phyloP scores from a whole-genome alignment of 164 flowering plant genomes.

The Tetracentron sinense region DNA sequence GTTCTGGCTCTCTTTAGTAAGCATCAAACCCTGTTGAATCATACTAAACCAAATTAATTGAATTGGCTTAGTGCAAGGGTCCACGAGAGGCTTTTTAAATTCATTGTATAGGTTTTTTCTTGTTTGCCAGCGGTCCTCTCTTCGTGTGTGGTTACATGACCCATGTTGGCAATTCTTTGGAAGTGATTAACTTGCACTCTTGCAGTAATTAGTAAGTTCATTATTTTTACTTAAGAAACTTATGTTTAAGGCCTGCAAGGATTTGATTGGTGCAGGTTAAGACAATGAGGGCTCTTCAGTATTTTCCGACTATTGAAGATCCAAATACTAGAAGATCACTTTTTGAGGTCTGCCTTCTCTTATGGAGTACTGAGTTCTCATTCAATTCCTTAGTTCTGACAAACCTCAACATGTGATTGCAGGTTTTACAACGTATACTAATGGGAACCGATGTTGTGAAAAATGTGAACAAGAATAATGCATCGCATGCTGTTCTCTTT shows the following conservation, averaged over 20 bases:
- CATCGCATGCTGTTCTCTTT: conserved; percentile 98
- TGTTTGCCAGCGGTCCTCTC: too few species aligned
- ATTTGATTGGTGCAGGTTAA: conserved; percentile 60
- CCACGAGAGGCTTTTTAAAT: too few species aligned
- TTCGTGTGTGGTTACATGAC: too few species aligned
- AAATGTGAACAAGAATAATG: conserved; percentile 98
- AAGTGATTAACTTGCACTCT: too few species aligned
- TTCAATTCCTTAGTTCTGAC: conserved; percentile 11
- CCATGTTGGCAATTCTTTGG: too few species aligned
- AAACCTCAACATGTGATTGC: conserved; percentile 14
- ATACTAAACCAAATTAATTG: too few species aligned
- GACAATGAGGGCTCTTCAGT: conserved; percentile 98
- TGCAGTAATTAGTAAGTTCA: too few species aligned
- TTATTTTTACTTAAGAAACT: too few species aligned
- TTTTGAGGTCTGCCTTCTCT: conserved; percentile 66
- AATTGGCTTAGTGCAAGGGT: too few species aligned
- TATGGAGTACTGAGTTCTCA: background rate
- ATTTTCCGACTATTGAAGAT: conserved; percentile 97
- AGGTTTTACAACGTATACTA: conserved; percentile 92
- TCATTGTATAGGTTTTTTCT: too few species aligned
- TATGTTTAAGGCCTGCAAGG: conserved; percentile 5
- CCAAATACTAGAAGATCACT: conserved; percentile 89
- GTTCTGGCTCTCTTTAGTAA: too few species aligned
- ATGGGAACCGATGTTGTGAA: conserved; percentile 99
- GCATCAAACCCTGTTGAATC: too few species aligned